Base-by-base conservation (phyloP, 169 alveolate species). In the Perkinsus marinus region DNA sequence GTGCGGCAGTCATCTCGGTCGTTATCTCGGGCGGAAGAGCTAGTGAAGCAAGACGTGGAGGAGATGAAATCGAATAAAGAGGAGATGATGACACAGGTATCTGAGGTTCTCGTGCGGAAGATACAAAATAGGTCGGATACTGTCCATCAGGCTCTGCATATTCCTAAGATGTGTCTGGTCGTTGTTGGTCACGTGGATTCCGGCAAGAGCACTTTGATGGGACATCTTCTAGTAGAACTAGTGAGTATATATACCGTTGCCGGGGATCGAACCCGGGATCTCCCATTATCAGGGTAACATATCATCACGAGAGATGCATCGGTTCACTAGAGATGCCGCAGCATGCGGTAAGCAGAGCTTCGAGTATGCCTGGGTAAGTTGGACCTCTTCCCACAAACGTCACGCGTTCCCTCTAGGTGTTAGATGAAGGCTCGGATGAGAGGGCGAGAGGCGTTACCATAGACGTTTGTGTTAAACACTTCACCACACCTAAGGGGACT, bases 321-420 rank as follows among this genome's bases (percentile, higher is more conserved):
- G 79, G 3, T 57, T 57, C 79, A 16, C 79, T 6, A 13, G 79
- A 94, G 98, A 96, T 93, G 96, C 98, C 39, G 95, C 97, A 91
- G 98, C 96, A 91, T 96, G 96, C 95, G 98, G 98, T 37, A 96
- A 96, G 93, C 96, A 97, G 41, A 95, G 99, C 46, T 98, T 97
- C 97, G 98, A 98, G 95, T 98, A 97, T 96, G 99, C 99, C 93
- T 97, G 99, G 99, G 99, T 98, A 39, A 57, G 79, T 95, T 98
- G 91, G 68, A 43, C 26, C 68, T 43, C 68, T 43, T 10, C 46
- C 19, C 46, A 10, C 19, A 41, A 41, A 13, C 79, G 22, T 57
- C 79, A 0, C 79, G 79, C 10, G 10, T 10, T 10, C 46, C 46
- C 46, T 57, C 34, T 16, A 57, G 79, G 79, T 57, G 26, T 30